Evolutionary conservation across 2,329 filamentous ascomycete genomes (phyloP), one percentile per base, ranked within the genome.

Genomic region (Tolypocladium album): DNA sequence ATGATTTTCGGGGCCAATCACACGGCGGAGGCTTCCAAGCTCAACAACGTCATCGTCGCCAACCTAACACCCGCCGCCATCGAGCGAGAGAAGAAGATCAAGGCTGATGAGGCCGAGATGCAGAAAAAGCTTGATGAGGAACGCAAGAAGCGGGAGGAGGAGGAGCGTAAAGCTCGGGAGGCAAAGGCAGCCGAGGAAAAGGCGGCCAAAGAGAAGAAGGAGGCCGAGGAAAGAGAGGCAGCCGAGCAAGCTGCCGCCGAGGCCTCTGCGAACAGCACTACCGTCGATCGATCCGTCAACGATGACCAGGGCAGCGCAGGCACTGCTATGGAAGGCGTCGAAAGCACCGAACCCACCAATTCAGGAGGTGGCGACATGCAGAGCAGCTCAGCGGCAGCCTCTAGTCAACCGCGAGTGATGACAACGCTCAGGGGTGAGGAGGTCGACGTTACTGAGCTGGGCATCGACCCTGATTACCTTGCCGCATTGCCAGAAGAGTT

Each of bases 401-500:
- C 66, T 11, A 64, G 71, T 24, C 69, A 70, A 34, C 70, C 72
- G 3, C 88, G 92, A 56, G 82, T 96, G 38, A 88, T 87, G 67
- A 95, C 90, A 20, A 92, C 84, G 2, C 92, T 99, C 59, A 82
- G 92, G 62, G 93, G 92, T 34, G 88, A 89, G 64, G 87, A 94
- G 67, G 84, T 96, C 58, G 94, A 99, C 71, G 94, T 99, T 56
- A 99, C 94, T 0, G 90, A 90, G 62, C 82, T 99, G 63, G 92
- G 93, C 56, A 97, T 99, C 67, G 94, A 99, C 70, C 84, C 89
- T 20, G 92, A 96, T 60, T 99, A 97, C 73, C 84, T 99, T 8
- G 90, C 94, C 61, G 95, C 93, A n/a, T 78, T 99, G n/a, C 94
- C 94, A 0, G 94, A 99, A 67, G 95, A 99, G 62, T 87, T 97